Evolutionary conservation across 495 filamentous ascomycete species (phyloP), one percentile per base, ranked within the genome.

Genomic region (Penicillium paradoxum): DNA sequence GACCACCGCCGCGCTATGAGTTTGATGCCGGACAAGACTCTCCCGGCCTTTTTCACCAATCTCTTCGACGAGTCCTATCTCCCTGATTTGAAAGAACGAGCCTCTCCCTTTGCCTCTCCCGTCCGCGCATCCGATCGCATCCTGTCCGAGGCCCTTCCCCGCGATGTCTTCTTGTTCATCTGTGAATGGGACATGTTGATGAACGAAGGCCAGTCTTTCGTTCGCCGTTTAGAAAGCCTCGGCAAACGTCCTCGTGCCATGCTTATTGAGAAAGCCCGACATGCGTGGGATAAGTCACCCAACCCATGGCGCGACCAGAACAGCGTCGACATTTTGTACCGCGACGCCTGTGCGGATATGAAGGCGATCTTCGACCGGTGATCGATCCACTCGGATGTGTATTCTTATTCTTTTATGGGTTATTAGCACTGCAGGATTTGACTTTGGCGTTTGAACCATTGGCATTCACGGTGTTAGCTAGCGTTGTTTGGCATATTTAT

Each of bases 161-260:
- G 79, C 8, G 78, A 87, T 38, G 79, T 90, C n/a, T 77, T 81
- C 21, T 58, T 97, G 39, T 88, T 84, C 56, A 83, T 88, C 10
- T 95, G 90, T 68, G 91, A 96, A 69, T 95, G 85, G 82, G 91
- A 96, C 62, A 93, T 95, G 87, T 69, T 97, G 21, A 73, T 90
- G 33, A 78, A 79, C 2, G 92, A 97, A 65, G 90, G 85, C 2
- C 77, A 88, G 58, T 64, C 71, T 14, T 84, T 96, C 45, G 78
- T 84, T 7, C 73, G 79, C 24, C 74, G 89, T 4, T 62, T 97
- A 41, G 65, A 78, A 44, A 76, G 74, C 0, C 71, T 89, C 17
- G 78, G 78, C 15, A 93, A 91, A 69, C 77, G 75, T 5, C 84
- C 92, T 0, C 70, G 72, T 24, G 84, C 85, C 55, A 82, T 80